Conservation (phyloP, 495 filamentous ascomycete species). For the Tuber brumale region DNA sequence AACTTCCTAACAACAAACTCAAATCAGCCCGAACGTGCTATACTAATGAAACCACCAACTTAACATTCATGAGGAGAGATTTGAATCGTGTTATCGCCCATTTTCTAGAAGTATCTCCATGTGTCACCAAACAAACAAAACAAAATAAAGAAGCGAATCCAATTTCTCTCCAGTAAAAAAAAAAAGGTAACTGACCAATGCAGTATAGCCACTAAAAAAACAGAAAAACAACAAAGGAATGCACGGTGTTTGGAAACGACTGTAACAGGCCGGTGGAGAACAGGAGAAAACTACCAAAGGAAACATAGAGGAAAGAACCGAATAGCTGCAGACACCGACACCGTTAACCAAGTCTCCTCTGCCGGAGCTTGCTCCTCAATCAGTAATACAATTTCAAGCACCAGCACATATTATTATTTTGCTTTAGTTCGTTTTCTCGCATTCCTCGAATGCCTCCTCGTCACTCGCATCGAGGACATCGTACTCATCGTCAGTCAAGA, state of each 20-base stretch:
- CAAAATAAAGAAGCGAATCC: neutral
- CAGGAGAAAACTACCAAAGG: conserved; percentile 19
- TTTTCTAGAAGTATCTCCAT: neutral
- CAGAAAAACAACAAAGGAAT: conserved; percentile 5
- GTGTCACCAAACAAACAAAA: conserved; percentile 1
- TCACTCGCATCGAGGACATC: conserved; percentile 94
- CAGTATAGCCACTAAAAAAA: conserved; percentile 26
- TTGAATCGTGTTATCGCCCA: conserved; percentile 2
- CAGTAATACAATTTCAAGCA: conserved; percentile 37
- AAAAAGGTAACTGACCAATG: conserved; percentile 4
- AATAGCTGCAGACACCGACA: conserved; percentile 24
- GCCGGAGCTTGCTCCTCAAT: conserved; percentile 13
- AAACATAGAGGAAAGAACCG: conserved; percentile 25
- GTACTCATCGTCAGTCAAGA: conserved; percentile 95
- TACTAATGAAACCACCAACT: neutral
- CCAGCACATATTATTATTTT: conserved; percentile 13
- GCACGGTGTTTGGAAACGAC: conserved; percentile 11
- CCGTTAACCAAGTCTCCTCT: conserved; percentile 17
- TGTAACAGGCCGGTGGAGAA: conserved; percentile 14
- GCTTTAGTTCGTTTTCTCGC: conserved; percentile 22
- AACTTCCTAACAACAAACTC: neutral
- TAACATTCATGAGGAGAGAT: conserved; percentile 4
- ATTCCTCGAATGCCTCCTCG: conserved; percentile 56
- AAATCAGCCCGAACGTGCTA: neutral
- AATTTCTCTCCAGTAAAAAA: conserved; percentile 5